phyloP scores from a whole-genome alignment of 2,329 filamentous ascomycete genomes.

The Grosmannia serpens region DNA sequence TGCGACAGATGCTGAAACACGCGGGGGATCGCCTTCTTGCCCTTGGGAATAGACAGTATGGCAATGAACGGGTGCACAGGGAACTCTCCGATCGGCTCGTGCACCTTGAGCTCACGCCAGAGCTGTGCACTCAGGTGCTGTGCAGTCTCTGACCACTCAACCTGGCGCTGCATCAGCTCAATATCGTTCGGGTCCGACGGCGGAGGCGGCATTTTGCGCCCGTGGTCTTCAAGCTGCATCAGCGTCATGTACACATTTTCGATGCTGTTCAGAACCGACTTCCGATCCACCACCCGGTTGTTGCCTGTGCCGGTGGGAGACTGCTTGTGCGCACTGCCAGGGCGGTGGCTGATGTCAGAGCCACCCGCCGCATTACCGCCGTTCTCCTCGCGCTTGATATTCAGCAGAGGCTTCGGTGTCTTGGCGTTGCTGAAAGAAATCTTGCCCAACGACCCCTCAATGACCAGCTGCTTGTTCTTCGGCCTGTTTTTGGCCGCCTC shows the following conservation, averaged over 20 bases:
- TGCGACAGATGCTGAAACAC: slow-evolving; percentile 89
- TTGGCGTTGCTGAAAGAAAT: slow-evolving; percentile 99
- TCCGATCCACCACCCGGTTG: slow-evolving; percentile 57
- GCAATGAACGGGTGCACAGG: slow-evolving; percentile 88
- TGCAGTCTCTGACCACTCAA: slow-evolving; percentile 66
- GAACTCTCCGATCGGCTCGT: slow-evolving; percentile 74
- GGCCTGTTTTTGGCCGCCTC: slow-evolving; percentile 96
- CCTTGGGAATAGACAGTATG: slow-evolving; percentile 87
- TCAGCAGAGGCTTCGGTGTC: slow-evolving; percentile 87
- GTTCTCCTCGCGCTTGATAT: slow-evolving; percentile 79
- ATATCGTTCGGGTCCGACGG: slow-evolving; percentile 52
- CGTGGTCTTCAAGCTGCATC: slow-evolving; percentile 91
- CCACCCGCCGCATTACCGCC: slow-evolving; percentile 14
- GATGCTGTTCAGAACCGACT: slow-evolving; percentile 73
- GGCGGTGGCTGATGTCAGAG: slow-evolving; percentile 40
- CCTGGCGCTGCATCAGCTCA: slow-evolving; percentile 60
- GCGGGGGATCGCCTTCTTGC: slow-evolving; percentile 89
- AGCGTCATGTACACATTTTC: slow-evolving; percentile 79
- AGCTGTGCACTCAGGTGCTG: slow-evolving; percentile 65
- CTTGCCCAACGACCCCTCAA: slow-evolving; percentile 92
- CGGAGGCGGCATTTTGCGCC: slow-evolving; percentile 60
- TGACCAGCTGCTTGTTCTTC: slow-evolving; percentile 93
- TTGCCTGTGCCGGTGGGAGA: slow-evolving; percentile 11
- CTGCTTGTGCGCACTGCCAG: slow-evolving; percentile 34
- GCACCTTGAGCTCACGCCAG: slow-evolving; percentile 81